Conservation (phyloP, 148 eudicot species). For the Cornus florida region DNA sequence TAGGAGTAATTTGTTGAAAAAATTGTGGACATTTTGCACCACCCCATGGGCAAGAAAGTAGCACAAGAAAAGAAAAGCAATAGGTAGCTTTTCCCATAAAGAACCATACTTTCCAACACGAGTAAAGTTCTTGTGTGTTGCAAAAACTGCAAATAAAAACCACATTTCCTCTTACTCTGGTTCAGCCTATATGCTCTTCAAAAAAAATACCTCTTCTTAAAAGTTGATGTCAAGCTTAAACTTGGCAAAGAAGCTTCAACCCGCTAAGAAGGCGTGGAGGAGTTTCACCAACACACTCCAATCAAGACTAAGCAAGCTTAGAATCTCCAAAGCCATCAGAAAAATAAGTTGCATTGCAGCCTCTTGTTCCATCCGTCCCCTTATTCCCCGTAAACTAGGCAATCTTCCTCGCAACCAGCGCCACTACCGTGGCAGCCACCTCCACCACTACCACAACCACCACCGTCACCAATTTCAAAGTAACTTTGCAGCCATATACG, state of each 20-base stretch:
- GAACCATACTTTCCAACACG: not conserved
- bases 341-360: conserved; percentile 12
- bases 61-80: not conserved
- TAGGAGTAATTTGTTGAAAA: not conserved
- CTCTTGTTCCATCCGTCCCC: not conserved
- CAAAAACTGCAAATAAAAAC: not conserved
- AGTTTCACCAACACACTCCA: conserved; percentile 44
- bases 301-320: conserved; percentile 34
- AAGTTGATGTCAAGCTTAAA: conserved; percentile 46
- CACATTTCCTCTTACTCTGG: not conserved
- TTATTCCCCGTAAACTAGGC: not conserved
- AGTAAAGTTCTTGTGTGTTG: not conserved
- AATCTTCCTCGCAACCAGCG: not conserved
- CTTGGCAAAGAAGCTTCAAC: conserved; percentile 45
- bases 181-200: not conserved
- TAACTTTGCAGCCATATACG: conserved; percentile 21
- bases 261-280: conserved; percentile 59
- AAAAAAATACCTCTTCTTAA: not conserved
- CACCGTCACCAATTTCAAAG: not conserved
- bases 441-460: conserved; percentile 3
- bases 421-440: not conserved
- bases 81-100: not conserved
- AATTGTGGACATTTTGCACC: not conserved
- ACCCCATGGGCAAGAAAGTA: not conserved
- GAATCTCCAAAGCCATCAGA: conserved; percentile 22